These are phyloP conservation scores for Coemansia sp. DNA, from an alignment of 192 early-diverging fungal species.

Conservation along the genomic window DNA sequence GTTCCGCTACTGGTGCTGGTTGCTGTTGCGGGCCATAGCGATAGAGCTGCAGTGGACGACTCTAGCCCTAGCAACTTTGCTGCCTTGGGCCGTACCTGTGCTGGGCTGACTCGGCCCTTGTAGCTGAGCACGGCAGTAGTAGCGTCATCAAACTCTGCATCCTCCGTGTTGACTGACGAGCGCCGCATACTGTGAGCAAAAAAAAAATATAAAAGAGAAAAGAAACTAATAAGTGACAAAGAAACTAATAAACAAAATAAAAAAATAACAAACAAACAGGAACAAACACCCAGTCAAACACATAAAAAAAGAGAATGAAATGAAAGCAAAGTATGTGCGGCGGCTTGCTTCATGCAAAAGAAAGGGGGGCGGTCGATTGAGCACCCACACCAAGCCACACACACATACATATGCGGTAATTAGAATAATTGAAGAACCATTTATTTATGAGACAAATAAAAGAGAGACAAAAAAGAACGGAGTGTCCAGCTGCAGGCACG, in stretches of 20 bases:
- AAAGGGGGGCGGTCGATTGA: constrained; percentile 6
- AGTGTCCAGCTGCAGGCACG: background rate
- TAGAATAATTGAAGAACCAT: background rate
- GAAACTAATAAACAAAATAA: background rate
- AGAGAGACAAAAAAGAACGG: background rate
- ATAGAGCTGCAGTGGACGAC: background rate
- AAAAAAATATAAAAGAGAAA: background rate
- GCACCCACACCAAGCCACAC: constrained; percentile 2
- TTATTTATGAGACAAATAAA: background rate
- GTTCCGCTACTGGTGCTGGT: background rate
- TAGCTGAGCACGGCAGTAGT: background rate
- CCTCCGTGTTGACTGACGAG: constrained; percentile 5
- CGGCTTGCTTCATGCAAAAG: background rate
- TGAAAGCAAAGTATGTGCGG: background rate
- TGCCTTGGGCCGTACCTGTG: constrained; percentile 38
- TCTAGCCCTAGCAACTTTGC: constrained; percentile 42
- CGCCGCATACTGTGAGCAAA: constrained; percentile 7
- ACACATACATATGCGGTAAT: background rate
- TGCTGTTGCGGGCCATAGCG: background rate
- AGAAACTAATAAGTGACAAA: background rate
- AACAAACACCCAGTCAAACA: background rate
- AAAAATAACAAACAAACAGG: constrained; percentile 1
- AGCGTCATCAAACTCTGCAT: background rate
- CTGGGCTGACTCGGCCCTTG: background rate
- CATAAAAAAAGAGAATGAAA: background rate